These are phyloP conservation scores for Filosporella fistucella DNA, from an alignment of 495 filamentous ascomycete species.

Conservation along the genomic window DNA sequence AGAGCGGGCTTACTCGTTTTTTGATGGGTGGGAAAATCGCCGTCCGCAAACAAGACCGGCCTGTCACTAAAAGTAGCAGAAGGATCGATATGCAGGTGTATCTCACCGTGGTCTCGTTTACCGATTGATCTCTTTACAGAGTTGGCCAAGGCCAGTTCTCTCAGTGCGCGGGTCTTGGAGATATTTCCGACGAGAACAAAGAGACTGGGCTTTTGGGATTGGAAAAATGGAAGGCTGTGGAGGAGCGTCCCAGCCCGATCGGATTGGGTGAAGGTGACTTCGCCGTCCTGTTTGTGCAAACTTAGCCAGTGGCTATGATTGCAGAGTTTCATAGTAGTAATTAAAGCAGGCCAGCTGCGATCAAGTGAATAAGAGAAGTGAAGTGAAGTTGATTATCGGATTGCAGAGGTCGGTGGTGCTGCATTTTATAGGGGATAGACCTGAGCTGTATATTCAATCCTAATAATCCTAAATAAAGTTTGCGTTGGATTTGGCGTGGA, in stretches of 20 bases:
- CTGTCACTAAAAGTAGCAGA: conserved; percentile 12
- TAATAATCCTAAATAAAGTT: too few relatives aligned
- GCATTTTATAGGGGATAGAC: too few relatives aligned
- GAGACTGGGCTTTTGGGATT: conserved; percentile 10
- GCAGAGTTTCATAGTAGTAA: not conserved
- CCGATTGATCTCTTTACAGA: not conserved
- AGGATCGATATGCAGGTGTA: conserved; percentile 16
- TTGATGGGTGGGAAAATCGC: conserved; percentile 1
- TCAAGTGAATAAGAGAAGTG: not conserved
- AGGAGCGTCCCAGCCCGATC: conserved; percentile 17
- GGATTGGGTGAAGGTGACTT: conserved; percentile 9
- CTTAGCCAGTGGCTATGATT: not conserved
- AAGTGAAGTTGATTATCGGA: not conserved
- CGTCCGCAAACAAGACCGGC: conserved; percentile 3
- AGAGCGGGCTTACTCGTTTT: not conserved
- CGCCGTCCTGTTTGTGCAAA: conserved; percentile 6
- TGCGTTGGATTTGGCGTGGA: too few relatives aligned
- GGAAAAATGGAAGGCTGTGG: conserved; percentile 8
- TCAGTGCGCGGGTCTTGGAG: conserved; percentile 15
- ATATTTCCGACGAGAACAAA: conserved; percentile 14
- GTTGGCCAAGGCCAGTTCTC: not conserved
- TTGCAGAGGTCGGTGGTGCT: not conserved
- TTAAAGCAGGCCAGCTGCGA: not conserved
- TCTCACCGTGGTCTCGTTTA: not conserved
- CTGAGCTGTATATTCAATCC: not conserved